phyloP scores from a whole-genome alignment of 345 rosid species.

The Hibiscus syriacus region DNA sequence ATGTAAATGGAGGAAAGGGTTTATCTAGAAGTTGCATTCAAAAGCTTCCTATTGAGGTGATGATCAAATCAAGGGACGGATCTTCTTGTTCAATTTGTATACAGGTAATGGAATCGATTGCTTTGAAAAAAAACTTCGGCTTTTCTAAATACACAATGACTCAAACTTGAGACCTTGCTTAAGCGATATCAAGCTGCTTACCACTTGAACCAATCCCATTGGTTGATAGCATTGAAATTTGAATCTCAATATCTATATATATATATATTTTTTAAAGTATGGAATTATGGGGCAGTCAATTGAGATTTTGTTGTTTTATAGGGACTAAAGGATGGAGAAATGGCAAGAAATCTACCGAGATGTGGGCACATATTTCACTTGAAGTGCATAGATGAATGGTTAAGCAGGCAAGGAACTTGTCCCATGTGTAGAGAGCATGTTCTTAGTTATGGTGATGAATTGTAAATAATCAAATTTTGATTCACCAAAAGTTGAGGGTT shows the following conservation, averaged over 20 bases:
- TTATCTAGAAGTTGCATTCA: conserved; percentile 31
- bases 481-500: not conserved
- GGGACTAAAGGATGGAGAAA: conserved; percentile 59
- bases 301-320: conserved; percentile 11
- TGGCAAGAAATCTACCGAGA: conserved; percentile 46
- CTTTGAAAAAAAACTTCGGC: no score
- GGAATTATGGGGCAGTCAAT: no score
- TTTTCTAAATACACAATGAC: no score
- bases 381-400: conserved; percentile 65
- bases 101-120: conserved; percentile 49
- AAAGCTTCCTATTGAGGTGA: conserved; percentile 47
- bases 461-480: not conserved
- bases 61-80: conserved; percentile 11
- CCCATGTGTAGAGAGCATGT: conserved; percentile 63
- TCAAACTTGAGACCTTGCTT: no score
- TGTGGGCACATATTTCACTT: conserved; percentile 71
- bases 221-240: no score
- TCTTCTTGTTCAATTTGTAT: conserved; percentile 59
- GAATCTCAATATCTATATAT: no score
- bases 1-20: conserved; percentile 40
- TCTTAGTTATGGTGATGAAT: not conserved
- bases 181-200: no score
- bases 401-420: conserved; percentile 45
- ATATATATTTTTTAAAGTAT: no score
- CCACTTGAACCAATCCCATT: no score